Evolutionary conservation across 2,329 filamentous ascomycete species (phyloP).

Genomic region (Fusarium hostae): DNA sequence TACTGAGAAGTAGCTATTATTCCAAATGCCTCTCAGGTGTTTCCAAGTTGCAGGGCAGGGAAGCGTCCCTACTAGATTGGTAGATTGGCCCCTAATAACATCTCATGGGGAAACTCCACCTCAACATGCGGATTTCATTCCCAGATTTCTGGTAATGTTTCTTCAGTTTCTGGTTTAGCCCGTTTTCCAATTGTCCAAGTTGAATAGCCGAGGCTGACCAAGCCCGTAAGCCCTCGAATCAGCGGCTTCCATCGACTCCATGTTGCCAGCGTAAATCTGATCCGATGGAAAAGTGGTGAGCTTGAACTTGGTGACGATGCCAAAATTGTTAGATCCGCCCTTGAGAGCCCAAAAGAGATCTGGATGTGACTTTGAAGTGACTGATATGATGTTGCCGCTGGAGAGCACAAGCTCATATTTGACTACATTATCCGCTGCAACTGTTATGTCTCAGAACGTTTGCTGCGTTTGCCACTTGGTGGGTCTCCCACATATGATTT

Average conservation of each 20-base stretch:
- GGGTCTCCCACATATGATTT: not conserved
- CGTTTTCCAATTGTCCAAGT: not conserved
- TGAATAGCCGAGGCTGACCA: too few relatives aligned
- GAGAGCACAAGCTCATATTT: constrained; percentile 57
- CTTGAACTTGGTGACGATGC: constrained; percentile 50
- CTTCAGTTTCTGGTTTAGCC: not conserved
- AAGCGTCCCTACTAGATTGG: not conserved
- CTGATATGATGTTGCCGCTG: constrained; percentile 53
- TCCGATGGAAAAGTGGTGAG: constrained; percentile 40
- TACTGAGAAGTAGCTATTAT: too few relatives aligned
- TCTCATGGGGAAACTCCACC: too few relatives aligned
- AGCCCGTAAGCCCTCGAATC: not conserved
- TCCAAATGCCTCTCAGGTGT: not conserved
- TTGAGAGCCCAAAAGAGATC: constrained; percentile 52
- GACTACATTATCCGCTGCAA: constrained; percentile 42
- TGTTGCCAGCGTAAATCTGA: constrained; percentile 24
- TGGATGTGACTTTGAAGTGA: constrained; percentile 48
- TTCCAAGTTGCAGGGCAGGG: not conserved
- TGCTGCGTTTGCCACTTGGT: not conserved
- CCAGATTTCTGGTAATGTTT: not conserved
- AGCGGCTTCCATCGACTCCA: not conserved
- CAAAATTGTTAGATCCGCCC: constrained; percentile 52
- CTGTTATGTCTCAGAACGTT: not conserved
- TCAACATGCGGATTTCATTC: not conserved
- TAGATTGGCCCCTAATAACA: not conserved